Evolutionary conservation across 371 early-diverging fungal species (phyloP).

Genomic region (Funneliformis caledonium): DNA sequence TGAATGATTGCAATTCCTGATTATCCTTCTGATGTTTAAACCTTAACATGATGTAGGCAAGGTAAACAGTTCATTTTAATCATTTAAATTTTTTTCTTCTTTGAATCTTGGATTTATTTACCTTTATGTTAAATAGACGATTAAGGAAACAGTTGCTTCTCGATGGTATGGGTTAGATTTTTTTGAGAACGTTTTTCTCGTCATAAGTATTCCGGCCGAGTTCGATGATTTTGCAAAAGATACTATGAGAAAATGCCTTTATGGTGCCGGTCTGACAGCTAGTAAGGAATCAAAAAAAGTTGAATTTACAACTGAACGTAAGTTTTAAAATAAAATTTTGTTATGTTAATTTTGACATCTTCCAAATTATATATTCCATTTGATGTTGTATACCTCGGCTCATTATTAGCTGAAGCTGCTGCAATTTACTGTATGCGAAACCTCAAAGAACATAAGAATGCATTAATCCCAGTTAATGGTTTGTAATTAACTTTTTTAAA

Average conservation of each 20-base stretch:
- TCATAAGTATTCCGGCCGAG: not conserved
- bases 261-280: not conserved
- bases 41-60: not conserved
- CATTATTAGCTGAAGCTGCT: constrained; percentile 30
- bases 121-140: not conserved
- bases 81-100: not conserved
- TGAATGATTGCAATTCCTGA: not conserved
- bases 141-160: not conserved
- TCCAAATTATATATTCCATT: not conserved
- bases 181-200: not conserved
- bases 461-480: not conserved
- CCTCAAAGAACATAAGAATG: not conserved
- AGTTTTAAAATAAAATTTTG: not conserved
- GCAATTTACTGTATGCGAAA: constrained; percentile 29
- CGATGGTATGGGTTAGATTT: constrained; percentile 13
- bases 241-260: constrained; percentile 22
- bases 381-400: not conserved
- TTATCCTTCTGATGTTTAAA: no score
- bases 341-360: not conserved
- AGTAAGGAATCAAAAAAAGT: not conserved
- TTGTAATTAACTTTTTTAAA: not conserved
- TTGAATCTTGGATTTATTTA: no score
- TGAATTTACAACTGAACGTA: constrained; percentile 38
- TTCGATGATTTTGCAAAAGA: not conserved
- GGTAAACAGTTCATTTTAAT: not conserved